Evolutionary conservation across 345 rosid genomes (phyloP).

Genomic region (Melaleuca quinquenervia): DNA sequence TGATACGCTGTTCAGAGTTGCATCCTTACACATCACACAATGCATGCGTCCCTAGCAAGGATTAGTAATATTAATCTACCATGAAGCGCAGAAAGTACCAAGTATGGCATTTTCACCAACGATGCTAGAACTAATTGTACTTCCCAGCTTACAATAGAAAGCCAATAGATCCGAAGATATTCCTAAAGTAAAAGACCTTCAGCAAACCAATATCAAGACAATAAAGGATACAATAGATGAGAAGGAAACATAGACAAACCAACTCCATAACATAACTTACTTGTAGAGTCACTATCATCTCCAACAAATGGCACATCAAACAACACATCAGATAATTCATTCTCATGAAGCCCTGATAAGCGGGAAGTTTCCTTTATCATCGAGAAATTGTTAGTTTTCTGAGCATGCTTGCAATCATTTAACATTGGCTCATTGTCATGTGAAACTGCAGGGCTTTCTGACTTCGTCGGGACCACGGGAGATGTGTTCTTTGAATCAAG

Average conservation of each 20-base stretch:
- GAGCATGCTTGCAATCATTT: conserved; percentile 32
- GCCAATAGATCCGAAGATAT: background rate
- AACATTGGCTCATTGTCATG: conserved; percentile 37
- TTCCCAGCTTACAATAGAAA: background rate
- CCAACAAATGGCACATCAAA: conserved; percentile 78
- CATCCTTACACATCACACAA: background rate
- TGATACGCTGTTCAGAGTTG: background rate
- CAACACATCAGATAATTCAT: conserved; percentile 41
- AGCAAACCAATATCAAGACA: background rate
- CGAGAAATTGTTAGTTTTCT: conserved; percentile 31
- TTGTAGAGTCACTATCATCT: conserved; percentile 56
- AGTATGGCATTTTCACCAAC: background rate
- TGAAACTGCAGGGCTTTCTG: conserved; percentile 58
- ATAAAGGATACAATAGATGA: background rate
- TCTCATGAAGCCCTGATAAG: conserved; percentile 30
- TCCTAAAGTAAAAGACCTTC: background rate
- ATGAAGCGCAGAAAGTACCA: background rate
- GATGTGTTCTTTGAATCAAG: conserved; percentile 44
- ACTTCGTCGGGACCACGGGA: conserved; percentile 37
- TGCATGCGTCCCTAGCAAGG: background rate
- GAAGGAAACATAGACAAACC: background rate
- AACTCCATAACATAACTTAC: conserved; percentile 20
- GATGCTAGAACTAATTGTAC: background rate
- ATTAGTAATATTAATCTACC: background rate
- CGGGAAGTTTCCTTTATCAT: conserved; percentile 43